Percentiles rank a stretch among this genome's conserved stretches.
These are phyloP conservation scores for Dictyostelium firmibasis DNA, from an alignment of 78 protist species.

Conservation along the genomic window DNA sequence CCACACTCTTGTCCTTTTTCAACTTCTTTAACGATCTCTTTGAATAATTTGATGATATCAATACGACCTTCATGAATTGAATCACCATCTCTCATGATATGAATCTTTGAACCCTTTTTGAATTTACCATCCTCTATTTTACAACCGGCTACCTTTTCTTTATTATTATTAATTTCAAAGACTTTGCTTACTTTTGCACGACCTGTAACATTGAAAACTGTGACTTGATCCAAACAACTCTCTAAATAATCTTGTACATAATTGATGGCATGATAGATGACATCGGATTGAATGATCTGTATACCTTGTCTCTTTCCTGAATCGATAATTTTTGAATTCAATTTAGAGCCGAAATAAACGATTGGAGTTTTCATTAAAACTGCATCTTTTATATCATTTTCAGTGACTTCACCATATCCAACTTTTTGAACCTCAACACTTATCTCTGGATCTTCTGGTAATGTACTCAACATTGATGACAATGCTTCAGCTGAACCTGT, in stretches of 20 bases:
- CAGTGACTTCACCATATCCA: slow-evolving; percentile 60
- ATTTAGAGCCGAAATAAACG: slow-evolving; percentile 55
- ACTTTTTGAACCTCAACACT: background rate
- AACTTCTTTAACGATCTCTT: slow-evolving; percentile 70
- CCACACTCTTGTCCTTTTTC: slow-evolving; percentile 79
- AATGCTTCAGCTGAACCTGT: slow-evolving; percentile 71
- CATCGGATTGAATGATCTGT: slow-evolving; percentile 12
- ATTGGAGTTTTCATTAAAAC: slow-evolving; percentile 34
- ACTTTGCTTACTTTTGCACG: slow-evolving; percentile 46
- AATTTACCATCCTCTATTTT: slow-evolving; percentile 34
- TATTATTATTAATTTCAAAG: slow-evolving; percentile 19
- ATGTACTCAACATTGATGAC: background rate
- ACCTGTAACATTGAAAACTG: slow-evolving; percentile 37
- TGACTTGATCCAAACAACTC: slow-evolving; percentile 19
- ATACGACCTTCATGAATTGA: slow-evolving; percentile 31
- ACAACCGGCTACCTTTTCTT: slow-evolving; percentile 66
- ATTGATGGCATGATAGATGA: slow-evolving; percentile 69
- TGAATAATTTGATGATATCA: slow-evolving; percentile 42
- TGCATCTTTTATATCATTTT: slow-evolving; percentile 40
- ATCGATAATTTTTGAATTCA: background rate
- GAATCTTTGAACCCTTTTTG: slow-evolving; percentile 38
- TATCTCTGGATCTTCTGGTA: slow-evolving; percentile 61
- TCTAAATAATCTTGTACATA: slow-evolving; percentile 22
- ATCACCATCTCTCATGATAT: slow-evolving; percentile 42
- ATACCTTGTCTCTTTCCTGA: background rate